These are phyloP conservation scores for Aspergillaceae sp. DNA, from an alignment of 2,329 filamentous ascomycete species.

Conservation along the genomic window DNA sequence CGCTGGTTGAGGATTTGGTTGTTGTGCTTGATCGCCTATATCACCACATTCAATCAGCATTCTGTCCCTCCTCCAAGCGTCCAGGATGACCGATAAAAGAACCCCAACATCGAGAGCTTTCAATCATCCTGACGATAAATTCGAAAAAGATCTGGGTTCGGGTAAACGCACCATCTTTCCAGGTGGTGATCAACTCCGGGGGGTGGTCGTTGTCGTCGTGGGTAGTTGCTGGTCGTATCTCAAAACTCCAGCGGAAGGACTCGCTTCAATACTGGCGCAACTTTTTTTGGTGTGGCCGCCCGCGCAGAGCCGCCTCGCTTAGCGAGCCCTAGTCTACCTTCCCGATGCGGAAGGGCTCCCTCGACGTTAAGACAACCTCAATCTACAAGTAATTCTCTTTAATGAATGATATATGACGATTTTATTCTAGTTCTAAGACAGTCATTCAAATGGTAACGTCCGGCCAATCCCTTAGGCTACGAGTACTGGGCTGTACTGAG, in stretches of 20 bases:
- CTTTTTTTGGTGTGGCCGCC: conserved; percentile 38
- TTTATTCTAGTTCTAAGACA: no score
- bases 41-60: conserved; percentile 20
- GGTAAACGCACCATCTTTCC: conserved; percentile 42
- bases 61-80: background rate
- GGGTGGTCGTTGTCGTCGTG: conserved; percentile 33
- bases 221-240: conserved; percentile 41
- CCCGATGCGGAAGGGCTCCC: conserved; percentile 19
- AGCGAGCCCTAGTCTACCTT: conserved; percentile 34
- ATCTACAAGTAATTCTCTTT: background rate
- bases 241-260: conserved; percentile 28
- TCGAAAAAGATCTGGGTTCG: conserved; percentile 8
- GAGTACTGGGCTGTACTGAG: no score
- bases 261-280: conserved; percentile 28
- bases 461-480: no score
- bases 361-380: background rate
- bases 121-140: conserved; percentile 5
- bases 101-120: background rate
- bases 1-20: conserved; percentile 96
- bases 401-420: no score
- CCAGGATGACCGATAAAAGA: background rate
- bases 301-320: conserved; percentile 33
- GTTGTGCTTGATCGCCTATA: conserved; percentile 98
- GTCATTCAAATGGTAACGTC: no score
- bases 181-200: conserved; percentile 45